Evolutionary conservation across 495 filamentous ascomycete species (phyloP).

Genomic region (Neurospora tetraspora): DNA sequence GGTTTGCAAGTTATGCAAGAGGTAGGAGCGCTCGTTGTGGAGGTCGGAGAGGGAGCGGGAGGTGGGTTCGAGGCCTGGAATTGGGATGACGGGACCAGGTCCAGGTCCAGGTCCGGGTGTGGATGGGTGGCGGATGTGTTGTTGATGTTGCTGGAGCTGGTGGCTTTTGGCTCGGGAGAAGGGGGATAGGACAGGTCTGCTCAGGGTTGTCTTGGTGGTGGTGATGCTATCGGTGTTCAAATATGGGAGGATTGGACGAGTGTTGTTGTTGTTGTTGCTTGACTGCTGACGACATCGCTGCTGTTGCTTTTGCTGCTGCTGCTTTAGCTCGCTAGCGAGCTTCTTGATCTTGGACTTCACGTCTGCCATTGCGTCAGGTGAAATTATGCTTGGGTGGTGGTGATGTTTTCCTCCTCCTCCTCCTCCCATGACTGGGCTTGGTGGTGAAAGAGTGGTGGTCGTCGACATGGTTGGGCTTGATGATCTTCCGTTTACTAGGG

Average conservation of each 20-base stretch:
- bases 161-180: not conserved
- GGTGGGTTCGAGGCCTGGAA: conserved; percentile 10
- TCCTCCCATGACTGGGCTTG: not conserved
- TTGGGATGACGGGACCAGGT: conserved; percentile 2
- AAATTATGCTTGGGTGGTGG: not conserved
- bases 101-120: not conserved
- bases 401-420: not conserved
- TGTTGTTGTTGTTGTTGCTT: not conserved
- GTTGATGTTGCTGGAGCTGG: not conserved
- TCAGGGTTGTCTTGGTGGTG: not conserved
- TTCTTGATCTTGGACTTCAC: not conserved
- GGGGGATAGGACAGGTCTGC: not conserved
- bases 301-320: not conserved
- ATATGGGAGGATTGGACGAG: not conserved
- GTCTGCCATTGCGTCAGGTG: not conserved
- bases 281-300: not conserved
- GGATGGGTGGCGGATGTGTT: not conserved
- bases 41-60: conserved; percentile 27
- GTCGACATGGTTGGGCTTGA: not conserved
- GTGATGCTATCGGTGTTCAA: not conserved
- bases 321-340: not conserved
- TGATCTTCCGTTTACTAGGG: not conserved
- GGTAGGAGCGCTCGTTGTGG: conserved; percentile 29
- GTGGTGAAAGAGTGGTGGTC: not conserved
- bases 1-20: conserved; percentile 26